A percentile compares a stretch with the other conserved stretches of the same genome.
Evolutionary conservation across 495 filamentous ascomycete genomes (phyloP).

Genomic region (Daldinia caldariorum): DNA sequence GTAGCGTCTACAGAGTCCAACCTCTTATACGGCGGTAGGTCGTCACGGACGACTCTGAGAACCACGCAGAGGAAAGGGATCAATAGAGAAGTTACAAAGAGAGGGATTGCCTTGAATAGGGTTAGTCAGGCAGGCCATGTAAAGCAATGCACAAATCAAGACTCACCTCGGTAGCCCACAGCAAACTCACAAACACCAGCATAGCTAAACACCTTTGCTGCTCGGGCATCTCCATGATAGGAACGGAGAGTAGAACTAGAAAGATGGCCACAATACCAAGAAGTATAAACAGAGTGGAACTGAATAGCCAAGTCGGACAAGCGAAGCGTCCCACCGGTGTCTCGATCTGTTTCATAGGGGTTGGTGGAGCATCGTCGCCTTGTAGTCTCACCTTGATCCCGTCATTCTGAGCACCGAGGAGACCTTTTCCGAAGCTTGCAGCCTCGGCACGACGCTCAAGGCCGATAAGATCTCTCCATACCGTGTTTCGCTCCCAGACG

Average conservation of each 20-base stretch:
- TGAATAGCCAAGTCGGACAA: slow-evolving; percentile 84
- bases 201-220: slow-evolving; percentile 97
- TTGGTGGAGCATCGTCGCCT: slow-evolving; percentile 73
- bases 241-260: slow-evolving; percentile 71
- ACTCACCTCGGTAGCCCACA: slow-evolving; percentile 95
- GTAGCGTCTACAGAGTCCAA: slow-evolving; percentile 79
- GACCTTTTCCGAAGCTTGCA: slow-evolving; percentile 85
- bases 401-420: slow-evolving; percentile 80
- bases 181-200: slow-evolving; percentile 89
- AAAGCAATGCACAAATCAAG: not conserved
- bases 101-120: slow-evolving; percentile 78
- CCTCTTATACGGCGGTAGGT: slow-evolving; percentile 73
- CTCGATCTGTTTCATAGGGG: slow-evolving; percentile 69
- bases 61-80: slow-evolving; percentile 94
- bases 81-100: slow-evolving; percentile 94
- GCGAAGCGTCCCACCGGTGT: slow-evolving; percentile 84
- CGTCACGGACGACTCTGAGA: slow-evolving; percentile 81
- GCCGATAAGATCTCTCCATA: slow-evolving; percentile 99
- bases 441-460: slow-evolving; percentile 96
- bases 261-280: slow-evolving; percentile 77
- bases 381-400: slow-evolving; percentile 76
- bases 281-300: slow-evolving; percentile 80
- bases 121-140: slow-evolving; percentile 28
- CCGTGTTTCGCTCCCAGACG: slow-evolving; percentile 98
- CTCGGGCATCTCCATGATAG: slow-evolving; percentile 83